These are phyloP conservation scores for Thalia dealbata DNA, from an alignment of 176 grass and related monocot species.

Conservation along the genomic window DNA sequence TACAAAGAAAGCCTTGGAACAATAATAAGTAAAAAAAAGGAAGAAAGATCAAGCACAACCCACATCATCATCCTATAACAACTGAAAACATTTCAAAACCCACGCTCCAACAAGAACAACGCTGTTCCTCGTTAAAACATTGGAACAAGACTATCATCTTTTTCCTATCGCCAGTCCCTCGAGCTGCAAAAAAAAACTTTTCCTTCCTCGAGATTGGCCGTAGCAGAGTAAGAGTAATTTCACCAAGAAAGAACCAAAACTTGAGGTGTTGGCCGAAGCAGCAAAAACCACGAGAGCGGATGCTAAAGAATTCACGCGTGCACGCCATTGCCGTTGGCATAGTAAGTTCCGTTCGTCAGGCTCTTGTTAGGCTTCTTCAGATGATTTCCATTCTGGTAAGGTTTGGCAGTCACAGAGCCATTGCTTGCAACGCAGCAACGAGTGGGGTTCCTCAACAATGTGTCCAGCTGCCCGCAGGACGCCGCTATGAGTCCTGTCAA, in stretches of 20 bases:
- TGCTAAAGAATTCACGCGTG: not conserved
- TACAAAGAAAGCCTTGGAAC: constrained; percentile 1
- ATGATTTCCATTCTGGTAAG: not conserved
- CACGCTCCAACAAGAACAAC: not conserved
- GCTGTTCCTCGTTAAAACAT: not conserved
- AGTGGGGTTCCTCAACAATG: constrained; percentile 16
- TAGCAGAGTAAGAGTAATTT: not conserved
- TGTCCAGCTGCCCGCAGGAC: constrained; percentile 28
- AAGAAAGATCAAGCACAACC: not conserved
- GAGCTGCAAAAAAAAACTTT: not conserved
- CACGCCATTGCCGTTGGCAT: not conserved
- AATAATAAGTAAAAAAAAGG: no score
- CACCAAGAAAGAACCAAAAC: not conserved
- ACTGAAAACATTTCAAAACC: not conserved
- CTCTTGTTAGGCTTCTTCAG: not conserved
- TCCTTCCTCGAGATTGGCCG: not conserved
- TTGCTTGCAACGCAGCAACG: not conserved
- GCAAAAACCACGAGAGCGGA: not conserved
- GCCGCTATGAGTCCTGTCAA: constrained; percentile 32
- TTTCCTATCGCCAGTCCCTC: not conserved
- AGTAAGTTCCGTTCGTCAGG: constrained; percentile 1
- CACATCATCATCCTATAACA: not conserved
- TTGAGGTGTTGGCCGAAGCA: not conserved
- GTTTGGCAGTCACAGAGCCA: not conserved
- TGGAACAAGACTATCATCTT: not conserved